Evolutionary conservation across 148 eudicot genomes (phyloP), one percentile per base, ranked within the genome.

Genomic region (Camellia sinensis): DNA sequence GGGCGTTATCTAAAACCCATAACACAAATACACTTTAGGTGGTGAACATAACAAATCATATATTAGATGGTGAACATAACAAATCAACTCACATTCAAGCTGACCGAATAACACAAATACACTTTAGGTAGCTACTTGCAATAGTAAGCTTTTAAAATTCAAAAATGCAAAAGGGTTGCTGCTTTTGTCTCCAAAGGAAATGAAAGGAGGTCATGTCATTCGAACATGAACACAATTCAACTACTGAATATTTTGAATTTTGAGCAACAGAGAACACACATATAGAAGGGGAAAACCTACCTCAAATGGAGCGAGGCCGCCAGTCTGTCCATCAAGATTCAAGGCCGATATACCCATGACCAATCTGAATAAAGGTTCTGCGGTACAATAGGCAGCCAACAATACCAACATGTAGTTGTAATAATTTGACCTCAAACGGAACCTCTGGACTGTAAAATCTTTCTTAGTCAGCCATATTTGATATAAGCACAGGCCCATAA

Each of bases 301-400:
- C 98, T 96, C 99, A 78, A 84, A 93, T 46, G 98, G 99, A 62
- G 97, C 92, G 54, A 96, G 84, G 74, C 90, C 89, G 74, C 90
- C 89, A 52, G 64, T 78, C 85, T 91, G 92, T 50, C 94, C 95
- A 79, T 93, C 99, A 73, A 93, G 87, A 84, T 96, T 89, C 52
- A 91, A 82, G 48, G 88, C 89, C 18, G 99, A 96, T 77, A 91
- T 83, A 43, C 98, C 94, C 98, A 93, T 90, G 75, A 93, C 87
- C 87, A 96, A 76, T 86, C 98, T 89, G 82, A 83, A 89, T 84
- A 93, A 78, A 71, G 99, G 95, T 82, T 93, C 98, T 63, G 92
- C 99, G 70, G 92, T 83, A 82, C 91, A 88, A 73, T 84, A 96
- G 56, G 77, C 85, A 80, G 98, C 97, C 89, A 96, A 82, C 73